Evolutionary conservation across 768 basidiomycete species (phyloP).

Genomic region (Lactifluus echinatus): DNA sequence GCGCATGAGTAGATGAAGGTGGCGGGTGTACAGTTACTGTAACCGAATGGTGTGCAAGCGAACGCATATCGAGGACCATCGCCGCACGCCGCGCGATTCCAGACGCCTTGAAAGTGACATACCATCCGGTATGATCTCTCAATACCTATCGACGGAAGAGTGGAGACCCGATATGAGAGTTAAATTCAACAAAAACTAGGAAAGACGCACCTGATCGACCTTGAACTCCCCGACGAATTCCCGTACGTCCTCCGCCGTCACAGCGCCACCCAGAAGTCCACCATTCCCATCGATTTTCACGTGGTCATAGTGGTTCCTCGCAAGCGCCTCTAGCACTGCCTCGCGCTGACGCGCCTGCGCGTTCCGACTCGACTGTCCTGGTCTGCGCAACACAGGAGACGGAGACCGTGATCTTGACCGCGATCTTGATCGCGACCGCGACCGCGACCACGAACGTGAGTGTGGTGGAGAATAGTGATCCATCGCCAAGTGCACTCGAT

Average conservation of each 20-base stretch:
- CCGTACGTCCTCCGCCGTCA: constrained; percentile 60
- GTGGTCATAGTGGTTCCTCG: constrained; percentile 58
- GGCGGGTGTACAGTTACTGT: constrained; percentile 43
- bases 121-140: constrained; percentile 64
- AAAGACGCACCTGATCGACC: constrained; percentile 57
- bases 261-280: constrained; percentile 36
- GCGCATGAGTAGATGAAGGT: constrained; percentile 31
- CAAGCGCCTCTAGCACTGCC: constrained; percentile 41
- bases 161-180: not conserved
- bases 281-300: constrained; percentile 48
- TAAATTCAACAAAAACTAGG: not conserved
- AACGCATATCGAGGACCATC: constrained; percentile 50
- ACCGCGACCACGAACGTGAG: constrained; percentile 14
- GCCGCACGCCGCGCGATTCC: constrained; percentile 60
- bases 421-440: not conserved
- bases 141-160: constrained; percentile 42
- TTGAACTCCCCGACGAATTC: constrained; percentile 63
- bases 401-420: constrained; percentile 29
- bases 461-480: constrained; percentile 20
- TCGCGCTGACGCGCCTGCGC: constrained; percentile 28
- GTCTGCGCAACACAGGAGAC: constrained; percentile 35
- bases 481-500: constrained; percentile 2
- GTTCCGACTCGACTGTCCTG: constrained; percentile 28
- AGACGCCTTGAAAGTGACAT: constrained; percentile 65
- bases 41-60: constrained; percentile 52